These are phyloP conservation scores for Phialemonium atrogriseum DNA, from an alignment of 2,329 filamentous ascomycete species.

Conservation along the genomic window DNA sequence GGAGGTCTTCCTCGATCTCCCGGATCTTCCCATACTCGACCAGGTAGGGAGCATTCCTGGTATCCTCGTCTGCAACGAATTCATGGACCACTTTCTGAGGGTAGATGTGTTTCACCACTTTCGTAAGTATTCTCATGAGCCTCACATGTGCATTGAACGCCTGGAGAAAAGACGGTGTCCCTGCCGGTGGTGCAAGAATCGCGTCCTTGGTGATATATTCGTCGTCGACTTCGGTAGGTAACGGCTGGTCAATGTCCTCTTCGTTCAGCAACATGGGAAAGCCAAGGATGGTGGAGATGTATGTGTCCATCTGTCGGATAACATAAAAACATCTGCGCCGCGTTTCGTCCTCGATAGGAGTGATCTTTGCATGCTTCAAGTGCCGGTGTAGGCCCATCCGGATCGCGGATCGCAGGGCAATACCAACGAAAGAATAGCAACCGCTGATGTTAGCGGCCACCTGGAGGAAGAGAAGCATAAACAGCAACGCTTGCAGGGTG, in stretches of 20 bases:
- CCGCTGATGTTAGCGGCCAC: slow-evolving; percentile 70
- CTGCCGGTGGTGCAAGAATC: slow-evolving; percentile 46
- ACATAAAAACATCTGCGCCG: slow-evolving; percentile 60
- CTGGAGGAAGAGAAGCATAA: slow-evolving; percentile 75
- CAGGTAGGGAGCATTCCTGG: slow-evolving; percentile 43
- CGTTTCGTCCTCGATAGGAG: slow-evolving; percentile 55
- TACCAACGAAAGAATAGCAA: slow-evolving; percentile 73
- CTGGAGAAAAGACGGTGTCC: slow-evolving; percentile 50
- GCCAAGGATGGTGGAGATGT: slow-evolving; percentile 58
- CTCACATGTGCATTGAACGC: slow-evolving; percentile 59
- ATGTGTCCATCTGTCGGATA: slow-evolving; percentile 62
- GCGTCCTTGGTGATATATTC: slow-evolving; percentile 55
- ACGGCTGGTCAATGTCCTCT: slow-evolving; percentile 60
- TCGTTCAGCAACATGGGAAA: slow-evolving; percentile 55
- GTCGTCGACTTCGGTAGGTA: slow-evolving; percentile 58
- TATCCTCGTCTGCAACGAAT: slow-evolving; percentile 31
- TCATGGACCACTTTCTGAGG: slow-evolving; percentile 50
- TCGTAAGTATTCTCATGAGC: slow-evolving; percentile 55
- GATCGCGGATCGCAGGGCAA: slow-evolving; percentile 67
- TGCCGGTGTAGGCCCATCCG: slow-evolving; percentile 72
- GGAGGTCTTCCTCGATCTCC: slow-evolving; percentile 55
- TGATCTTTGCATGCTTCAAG: slow-evolving; percentile 54
- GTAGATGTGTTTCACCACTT: slow-evolving; percentile 58
- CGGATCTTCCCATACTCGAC: slow-evolving; percentile 57
- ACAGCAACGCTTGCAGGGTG: slow-evolving; percentile 67